Evolutionary conservation across 2,329 filamentous ascomycete genomes (phyloP).

Genomic region (Fusarium ambrosium): DNA sequence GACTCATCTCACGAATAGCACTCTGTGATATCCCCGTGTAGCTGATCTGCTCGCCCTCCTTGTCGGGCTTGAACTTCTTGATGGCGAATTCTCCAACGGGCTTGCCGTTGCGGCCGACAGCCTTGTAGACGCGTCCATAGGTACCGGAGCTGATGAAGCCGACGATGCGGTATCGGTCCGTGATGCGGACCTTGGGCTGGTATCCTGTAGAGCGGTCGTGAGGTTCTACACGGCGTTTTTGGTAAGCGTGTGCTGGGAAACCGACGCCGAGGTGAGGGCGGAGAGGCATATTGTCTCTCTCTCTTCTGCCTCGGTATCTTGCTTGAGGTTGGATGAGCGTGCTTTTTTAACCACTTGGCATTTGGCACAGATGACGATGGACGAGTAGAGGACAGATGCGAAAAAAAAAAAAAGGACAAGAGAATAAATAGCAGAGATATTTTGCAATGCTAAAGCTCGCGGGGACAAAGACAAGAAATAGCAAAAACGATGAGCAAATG

Average conservation of each 20-base stretch:
- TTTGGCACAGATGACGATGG: conserved; percentile 28
- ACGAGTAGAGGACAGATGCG: conserved; percentile 10
- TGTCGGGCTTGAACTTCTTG: conserved; percentile 99
- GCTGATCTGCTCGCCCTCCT: conserved; percentile 93
- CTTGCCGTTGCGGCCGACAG: conserved; percentile 71
- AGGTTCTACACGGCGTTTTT: conserved; percentile 62
- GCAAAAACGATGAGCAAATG: conserved; percentile 10
- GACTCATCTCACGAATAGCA: conserved; percentile 95
- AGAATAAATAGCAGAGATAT: neutral
- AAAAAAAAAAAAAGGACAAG: neutral
- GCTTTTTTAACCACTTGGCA: conserved; percentile 39
- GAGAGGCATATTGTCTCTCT: conserved; percentile 46
- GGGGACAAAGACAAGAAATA: neutral
- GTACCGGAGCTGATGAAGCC: conserved; percentile 99
- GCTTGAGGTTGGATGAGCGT: neutral
- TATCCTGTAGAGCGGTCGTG: conserved; percentile 68
- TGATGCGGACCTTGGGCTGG: conserved; percentile 86
- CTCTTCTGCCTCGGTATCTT: neutral
- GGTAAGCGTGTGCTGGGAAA: conserved; percentile 48
- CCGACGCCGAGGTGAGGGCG: conserved; percentile 50
- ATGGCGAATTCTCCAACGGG: conserved; percentile 88
- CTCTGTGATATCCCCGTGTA: conserved; percentile 99
- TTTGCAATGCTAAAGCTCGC: neutral
- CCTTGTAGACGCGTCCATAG: conserved; percentile 98
- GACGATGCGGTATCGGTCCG: conserved; percentile 94